Percentiles rank a stretch among this genome's conserved stretches.
Conservation (phyloP, 2,329 filamentous ascomycete genomes). For the Fusarium nisikadoi region DNA sequence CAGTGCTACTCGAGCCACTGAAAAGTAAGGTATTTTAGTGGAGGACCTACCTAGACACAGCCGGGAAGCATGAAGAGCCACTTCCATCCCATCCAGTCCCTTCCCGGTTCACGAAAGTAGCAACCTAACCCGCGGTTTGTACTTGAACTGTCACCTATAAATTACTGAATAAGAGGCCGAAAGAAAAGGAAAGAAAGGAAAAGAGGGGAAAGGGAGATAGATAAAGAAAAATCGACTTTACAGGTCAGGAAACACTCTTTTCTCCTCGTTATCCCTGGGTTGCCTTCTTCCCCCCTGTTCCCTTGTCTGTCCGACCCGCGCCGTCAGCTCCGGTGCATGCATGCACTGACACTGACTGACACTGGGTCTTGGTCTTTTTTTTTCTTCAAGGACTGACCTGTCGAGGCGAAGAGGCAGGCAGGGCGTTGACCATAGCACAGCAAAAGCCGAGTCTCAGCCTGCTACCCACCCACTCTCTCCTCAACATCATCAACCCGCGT, state of each 20-base stretch:
- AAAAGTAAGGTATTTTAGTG: not conserved
- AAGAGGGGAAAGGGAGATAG: not conserved
- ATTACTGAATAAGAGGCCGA: not conserved
- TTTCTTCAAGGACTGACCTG: conserved; percentile 13
- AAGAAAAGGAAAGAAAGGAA: not conserved
- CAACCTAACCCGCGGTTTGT: not conserved
- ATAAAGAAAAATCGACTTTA: not conserved
- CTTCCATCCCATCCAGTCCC: not conserved
- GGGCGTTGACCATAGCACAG: conserved; percentile 18
- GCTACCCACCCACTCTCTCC: conserved; percentile 40
- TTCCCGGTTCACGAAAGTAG: not conserved
- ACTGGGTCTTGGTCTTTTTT: conserved; percentile 18
- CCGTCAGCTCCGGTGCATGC: conserved; percentile 36
- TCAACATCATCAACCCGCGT: conserved; percentile 47
- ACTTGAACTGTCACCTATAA: conserved; percentile 9
- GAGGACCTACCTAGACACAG: not conserved
- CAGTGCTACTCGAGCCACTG: conserved; percentile 21
- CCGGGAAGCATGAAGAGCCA: not conserved
- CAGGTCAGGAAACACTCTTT: not conserved
- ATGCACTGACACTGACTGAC: conserved; percentile 33
- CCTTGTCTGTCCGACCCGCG: conserved; percentile 41
- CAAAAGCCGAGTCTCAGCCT: conserved; percentile 33
- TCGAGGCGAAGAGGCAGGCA: conserved; percentile 19
- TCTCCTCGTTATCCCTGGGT: conserved; percentile 10
- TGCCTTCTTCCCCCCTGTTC: conserved; percentile 17